Evolutionary conservation across 352 stramenopile species (phyloP), one percentile per base, ranked within the genome.

Genomic region (Aphanomyces invadans): DNA sequence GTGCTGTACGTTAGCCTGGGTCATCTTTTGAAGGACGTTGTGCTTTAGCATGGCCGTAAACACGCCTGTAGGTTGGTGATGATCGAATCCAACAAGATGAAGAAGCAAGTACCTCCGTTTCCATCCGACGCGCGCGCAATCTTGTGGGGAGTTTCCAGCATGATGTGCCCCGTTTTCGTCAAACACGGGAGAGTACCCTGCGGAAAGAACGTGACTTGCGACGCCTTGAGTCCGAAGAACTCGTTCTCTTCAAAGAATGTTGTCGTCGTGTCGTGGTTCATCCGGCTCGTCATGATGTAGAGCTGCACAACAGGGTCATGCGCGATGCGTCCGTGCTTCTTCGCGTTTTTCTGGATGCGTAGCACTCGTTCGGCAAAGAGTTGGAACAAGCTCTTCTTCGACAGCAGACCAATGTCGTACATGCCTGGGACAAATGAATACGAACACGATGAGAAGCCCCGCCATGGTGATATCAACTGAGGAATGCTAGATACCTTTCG

Each of bases 161-260:
- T 97, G 52, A 99, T 88, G 70, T 98, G 98, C 19, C 96, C 95
- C 3, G 97, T 84, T 19, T 79, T 68, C 10, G 84, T 95, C 62
- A 99, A 88, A 74, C 93, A 98, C 17, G 97, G 97, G n/a, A 99
- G 71, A 25, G 94, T 98, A 15, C 95, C 95, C 73, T 99, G 97
- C 9, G 79, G 71, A 71, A 99, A 99, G 77, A 99, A 98, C 38
- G 84, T 78, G 7, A 99, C 77, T 70, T 99, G 81, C 17, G 78
- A 63, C 38, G 83, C 70, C n/a, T 70, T 61, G 0, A 99, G 75
- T 38, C 94, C 95, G 76, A 99, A 99, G 73, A 85, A 97, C 11
- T 79, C 67, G 64, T 98, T 80, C 0, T 84, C 49, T n/a, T 73
- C 68, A 73, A 99, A 99, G 74, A 90, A 99, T 9, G 64, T 67